Conservation (phyloP, 1,139 yeast species). For the Nakaseomyces bracarensis region DNA sequence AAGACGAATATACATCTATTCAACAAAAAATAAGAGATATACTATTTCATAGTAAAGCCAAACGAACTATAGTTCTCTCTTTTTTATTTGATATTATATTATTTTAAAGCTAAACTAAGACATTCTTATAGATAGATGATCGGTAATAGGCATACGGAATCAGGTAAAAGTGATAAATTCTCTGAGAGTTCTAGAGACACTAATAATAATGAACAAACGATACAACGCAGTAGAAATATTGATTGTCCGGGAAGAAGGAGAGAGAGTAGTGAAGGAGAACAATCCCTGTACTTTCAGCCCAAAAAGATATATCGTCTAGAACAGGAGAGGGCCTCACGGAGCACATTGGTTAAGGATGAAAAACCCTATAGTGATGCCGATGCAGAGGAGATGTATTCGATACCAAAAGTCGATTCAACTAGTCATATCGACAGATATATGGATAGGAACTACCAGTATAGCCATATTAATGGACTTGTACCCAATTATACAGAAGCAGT, state of each 20-base stretch:
- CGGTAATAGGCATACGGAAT: not conserved
- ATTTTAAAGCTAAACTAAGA: too few species aligned
- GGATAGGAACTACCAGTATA: constrained; percentile 3
- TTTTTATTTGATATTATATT: too few species aligned
- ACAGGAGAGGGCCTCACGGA: constrained; percentile 16
- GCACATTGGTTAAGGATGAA: constrained; percentile 32
- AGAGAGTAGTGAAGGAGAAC: constrained; percentile 5
- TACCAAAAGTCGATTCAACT: not conserved
- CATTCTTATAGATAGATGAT: too few species aligned
- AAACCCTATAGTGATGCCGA: not conserved
- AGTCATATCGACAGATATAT: not conserved
- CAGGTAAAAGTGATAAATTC: not conserved
- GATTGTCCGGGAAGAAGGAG: constrained; percentile 7
- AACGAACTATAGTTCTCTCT: too few species aligned
- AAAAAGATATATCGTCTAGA: constrained; percentile 15
- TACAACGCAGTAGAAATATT: not conserved
- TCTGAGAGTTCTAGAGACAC: not conserved
- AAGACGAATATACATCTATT: too few species aligned
- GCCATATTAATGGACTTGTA: constrained; percentile 5
- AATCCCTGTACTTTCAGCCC: constrained; percentile 21
- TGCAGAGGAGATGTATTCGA: not conserved
- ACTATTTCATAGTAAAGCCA: too few species aligned
- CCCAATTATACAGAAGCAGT: not conserved
- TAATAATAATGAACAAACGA: not conserved
- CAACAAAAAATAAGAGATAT: too few species aligned